Evolutionary conservation across 176 grass and related monocot genomes (phyloP).

Genomic region (Rhipidocladum racemiflorum): DNA sequence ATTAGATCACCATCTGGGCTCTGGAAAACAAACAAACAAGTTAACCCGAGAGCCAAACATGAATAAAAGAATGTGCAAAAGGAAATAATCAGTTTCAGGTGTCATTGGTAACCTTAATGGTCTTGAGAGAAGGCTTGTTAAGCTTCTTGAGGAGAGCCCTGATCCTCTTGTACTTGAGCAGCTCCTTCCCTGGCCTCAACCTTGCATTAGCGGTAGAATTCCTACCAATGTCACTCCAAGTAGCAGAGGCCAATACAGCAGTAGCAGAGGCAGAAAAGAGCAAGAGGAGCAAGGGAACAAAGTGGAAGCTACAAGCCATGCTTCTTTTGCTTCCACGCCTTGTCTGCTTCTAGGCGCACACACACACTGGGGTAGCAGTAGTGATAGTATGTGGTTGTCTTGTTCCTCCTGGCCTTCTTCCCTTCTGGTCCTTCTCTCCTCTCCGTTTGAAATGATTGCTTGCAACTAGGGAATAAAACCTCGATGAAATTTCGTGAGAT

Average conservation of each 20-base stretch:
- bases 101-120: constrained; percentile 46
- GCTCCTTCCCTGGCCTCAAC: constrained; percentile 27
- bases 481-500: no score
- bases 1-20: constrained; percentile 72
- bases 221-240: not conserved
- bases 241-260: constrained; percentile 20
- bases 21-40: constrained; percentile 26
- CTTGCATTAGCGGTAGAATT: constrained; percentile 4
- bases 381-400: constrained; percentile 33
- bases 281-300: constrained; percentile 48
- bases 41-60: not conserved
- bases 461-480: no score
- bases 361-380: not conserved
- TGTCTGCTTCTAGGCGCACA: constrained; percentile 34
- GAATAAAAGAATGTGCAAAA: not conserved
- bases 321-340: constrained; percentile 17
- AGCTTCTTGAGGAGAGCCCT: constrained; percentile 56
- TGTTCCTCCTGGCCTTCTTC: constrained; percentile 18
- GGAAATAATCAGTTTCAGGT: not conserved
- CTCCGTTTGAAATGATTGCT: not conserved
- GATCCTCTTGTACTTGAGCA: constrained; percentile 47
- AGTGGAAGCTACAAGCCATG: constrained; percentile 72
- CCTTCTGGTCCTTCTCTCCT: not conserved
- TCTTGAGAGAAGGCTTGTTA: constrained; percentile 73
- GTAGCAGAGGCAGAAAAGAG: not conserved